Conservation (phyloP, 345 rosid genomes). For the Eucalyptus erythrocorys region DNA sequence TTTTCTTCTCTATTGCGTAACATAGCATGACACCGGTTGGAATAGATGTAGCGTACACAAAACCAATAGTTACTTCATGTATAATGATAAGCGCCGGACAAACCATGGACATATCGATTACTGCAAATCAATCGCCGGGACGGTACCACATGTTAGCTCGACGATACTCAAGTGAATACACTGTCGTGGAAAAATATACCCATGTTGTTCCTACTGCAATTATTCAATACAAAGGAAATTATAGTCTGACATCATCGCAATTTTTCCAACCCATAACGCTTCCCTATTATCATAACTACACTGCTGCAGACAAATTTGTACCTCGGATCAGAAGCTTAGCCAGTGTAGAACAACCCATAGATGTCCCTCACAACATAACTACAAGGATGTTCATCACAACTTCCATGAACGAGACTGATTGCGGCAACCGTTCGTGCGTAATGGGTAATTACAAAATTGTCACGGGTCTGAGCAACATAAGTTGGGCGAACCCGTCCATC, state of each 20-base stretch:
- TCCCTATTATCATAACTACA: not conserved
- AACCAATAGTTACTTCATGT: not conserved
- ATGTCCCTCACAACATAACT: not conserved
- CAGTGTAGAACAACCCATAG: not conserved
- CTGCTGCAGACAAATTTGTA: not conserved
- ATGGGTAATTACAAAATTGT: not conserved
- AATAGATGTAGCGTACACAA: slow-evolving; percentile 13
- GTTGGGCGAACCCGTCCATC: not conserved
- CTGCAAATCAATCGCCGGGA: not conserved
- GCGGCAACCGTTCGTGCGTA: not conserved
- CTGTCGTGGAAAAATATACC: not conserved
- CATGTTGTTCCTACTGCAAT: not conserved
- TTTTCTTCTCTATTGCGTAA: slow-evolving; percentile 12
- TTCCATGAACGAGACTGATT: not conserved
- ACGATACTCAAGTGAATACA: not conserved
- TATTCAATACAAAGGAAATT: not conserved
- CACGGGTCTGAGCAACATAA: slow-evolving; percentile 1
- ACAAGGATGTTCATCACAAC: not conserved
- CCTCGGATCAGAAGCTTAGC: not conserved
- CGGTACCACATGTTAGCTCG: not conserved
- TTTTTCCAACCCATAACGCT: not conserved
- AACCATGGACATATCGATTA: slow-evolving; percentile 9
- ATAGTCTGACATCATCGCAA: not conserved
- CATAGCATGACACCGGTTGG: slow-evolving; percentile 13
- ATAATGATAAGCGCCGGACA: slow-evolving; percentile 9